These are phyloP conservation scores for Ormosia semicastrata DNA, from an alignment of 306 rosid genomes.

Conservation along the genomic window DNA sequence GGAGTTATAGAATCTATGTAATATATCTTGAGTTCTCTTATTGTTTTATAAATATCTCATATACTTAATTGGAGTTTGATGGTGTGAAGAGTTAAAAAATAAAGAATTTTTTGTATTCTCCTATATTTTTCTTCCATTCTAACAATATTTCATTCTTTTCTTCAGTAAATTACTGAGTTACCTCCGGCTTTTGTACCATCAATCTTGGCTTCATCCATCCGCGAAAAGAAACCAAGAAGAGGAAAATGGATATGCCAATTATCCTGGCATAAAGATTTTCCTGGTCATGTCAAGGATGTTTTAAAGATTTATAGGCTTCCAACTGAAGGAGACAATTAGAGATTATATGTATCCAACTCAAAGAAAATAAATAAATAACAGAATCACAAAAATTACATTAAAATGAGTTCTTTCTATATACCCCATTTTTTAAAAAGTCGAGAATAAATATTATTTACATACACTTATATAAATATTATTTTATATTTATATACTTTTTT, in stretches of 20 bases:
- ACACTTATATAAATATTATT: too few species aligned
- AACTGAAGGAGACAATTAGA: background rate
- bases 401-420: background rate
- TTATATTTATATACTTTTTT: too few species aligned
- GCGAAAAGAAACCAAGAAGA: background rate
- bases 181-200: background rate
- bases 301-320: background rate
- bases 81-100: background rate
- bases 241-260: background rate
- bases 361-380: background rate
- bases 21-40: background rate
- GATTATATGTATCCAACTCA: background rate
- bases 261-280: background rate
- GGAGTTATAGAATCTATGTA: background rate
- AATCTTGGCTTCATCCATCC: background rate
- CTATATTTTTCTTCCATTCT: background rate
- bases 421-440: too few species aligned
- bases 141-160: background rate
- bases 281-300: background rate
- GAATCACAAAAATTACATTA: background rate
- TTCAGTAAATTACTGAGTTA: background rate
- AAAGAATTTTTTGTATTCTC: background rate
- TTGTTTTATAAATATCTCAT: background rate
- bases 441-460: too few species aligned
- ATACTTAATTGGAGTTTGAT: background rate